Base-by-base conservation (phyloP, 768 basidiomycete species). In the Sistotremastrum suecicum region DNA sequence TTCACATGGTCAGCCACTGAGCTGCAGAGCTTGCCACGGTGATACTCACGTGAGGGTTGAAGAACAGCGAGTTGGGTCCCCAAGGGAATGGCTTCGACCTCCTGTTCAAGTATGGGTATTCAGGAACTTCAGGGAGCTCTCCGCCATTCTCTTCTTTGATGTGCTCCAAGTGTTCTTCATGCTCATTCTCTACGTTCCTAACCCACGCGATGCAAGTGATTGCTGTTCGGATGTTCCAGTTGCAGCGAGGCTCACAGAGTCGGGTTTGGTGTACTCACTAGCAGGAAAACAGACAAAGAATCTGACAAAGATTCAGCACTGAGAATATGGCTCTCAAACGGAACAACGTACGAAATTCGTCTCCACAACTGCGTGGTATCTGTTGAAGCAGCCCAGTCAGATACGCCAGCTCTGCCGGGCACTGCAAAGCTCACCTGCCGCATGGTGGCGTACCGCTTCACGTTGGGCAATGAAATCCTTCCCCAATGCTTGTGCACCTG, bases 51-150 rank as follows among this genome's bases (percentile, higher is more conserved):
- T 75, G 68, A 43, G 76, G 61, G 60, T 86, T 89, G 68, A 73
- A 90, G 71, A 90, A 90, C 11, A 90, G 71, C 9, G 74, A 72
- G 74, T 90, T 90, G 54, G 53, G 62, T 28, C 87, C 87, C 87
- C 87, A 90, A 12, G 87, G 87, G 71, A 72, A 90, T 37, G 86
- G 83, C 62, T 84, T 86, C 48, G 60, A 60, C 49, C 87, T 70
- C 55, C 68, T 74, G 67, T 88, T 87, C 62, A 90, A 55, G 67
- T 80, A 85, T 38, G 84, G 75, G 56, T 77, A 90, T n/a, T 64
- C 65, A 38, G 86, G 83, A 31, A 69, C 62, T 51, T 80, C 74
- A 47, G 83, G 83, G 44, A 85, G 71, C 46, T 73, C 66, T 36
- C 85, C 85, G 39, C 70, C 76, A 59, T 88, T 77, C 64, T 83